Evolutionary conservation across 805 yeast species (phyloP), one percentile per base, ranked within the genome.

Genomic region (Candida coquimbonensis): DNA sequence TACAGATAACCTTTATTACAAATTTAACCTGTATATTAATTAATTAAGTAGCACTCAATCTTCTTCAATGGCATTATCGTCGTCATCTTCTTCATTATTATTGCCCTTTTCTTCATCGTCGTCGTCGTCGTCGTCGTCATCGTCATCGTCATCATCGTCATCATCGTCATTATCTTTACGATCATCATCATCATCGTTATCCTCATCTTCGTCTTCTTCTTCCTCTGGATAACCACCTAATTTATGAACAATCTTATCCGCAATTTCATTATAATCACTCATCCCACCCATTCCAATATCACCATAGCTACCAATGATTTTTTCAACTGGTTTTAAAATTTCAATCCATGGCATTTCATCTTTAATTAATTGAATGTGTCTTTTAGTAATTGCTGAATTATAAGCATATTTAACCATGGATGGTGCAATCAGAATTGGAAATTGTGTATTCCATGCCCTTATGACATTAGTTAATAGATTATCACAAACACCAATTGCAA

Each of bases 251-350:
- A 87, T 74, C 55, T 81, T 80, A 60, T 89, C 95, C 17, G 89
- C 96, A 55, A 93, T 83, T 62, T 90, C 97, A 62, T 87, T 85
- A 80, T 95, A 88, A 56, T 93, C 98, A 83, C 90, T 84, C 98
- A 93, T 93, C 45, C 99, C 98, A 41, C 99, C 98, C 88, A 93
- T 85, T n/a, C 98, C 98, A 46, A 93, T 89, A 56, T 91, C 98
- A 50, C 99, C 98, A 68, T 90, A 88, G 37, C 87, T 77, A 46
- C 95, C 88, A 59, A 85, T 80, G 7, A 91, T 96, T 64, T 91
- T 91, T 64, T 91, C 99, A 24, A 89, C 88, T 0, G 99, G 99
- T 62, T 83, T 84, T 60, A 93, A 73, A n/a, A 91, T 80, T 53
- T 88, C 95, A 51, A 91, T 83, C 91, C 95, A 91, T 33, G 91